Conservation (phyloP, 352 stramenopile species). For the Plasmopara muralis region DNA sequence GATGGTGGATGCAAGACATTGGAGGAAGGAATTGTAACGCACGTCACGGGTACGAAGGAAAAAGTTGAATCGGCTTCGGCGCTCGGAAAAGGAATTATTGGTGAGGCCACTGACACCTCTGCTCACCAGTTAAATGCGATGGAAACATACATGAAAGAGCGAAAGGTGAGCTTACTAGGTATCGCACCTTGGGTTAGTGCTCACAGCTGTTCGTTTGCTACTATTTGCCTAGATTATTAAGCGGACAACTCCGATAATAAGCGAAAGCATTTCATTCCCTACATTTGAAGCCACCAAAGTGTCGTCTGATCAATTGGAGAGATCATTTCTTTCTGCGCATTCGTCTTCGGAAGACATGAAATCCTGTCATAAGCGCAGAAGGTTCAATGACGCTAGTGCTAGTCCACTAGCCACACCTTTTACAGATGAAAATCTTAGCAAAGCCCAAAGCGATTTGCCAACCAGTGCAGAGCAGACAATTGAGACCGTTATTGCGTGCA, state of each 20-base stretch:
- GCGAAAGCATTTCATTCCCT: slow-evolving; percentile 26
- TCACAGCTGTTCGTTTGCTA: neutral
- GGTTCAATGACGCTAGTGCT: slow-evolving; percentile 11
- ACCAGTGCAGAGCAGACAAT: slow-evolving; percentile 1
- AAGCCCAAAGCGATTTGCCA: slow-evolving; percentile 4
- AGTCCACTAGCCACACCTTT: slow-evolving; percentile 3
- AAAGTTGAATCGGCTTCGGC: slow-evolving; percentile 22
- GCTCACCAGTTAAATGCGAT: slow-evolving; percentile 31
- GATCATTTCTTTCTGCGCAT: slow-evolving; percentile 1
- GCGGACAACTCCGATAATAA: slow-evolving; percentile 42
- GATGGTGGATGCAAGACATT: slow-evolving; percentile 20
- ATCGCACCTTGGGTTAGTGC: neutral
- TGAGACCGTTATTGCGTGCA: neutral
- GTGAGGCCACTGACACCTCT: slow-evolving; percentile 22
- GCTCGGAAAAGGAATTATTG: slow-evolving; percentile 23
- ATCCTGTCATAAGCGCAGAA: slow-evolving; percentile 17
- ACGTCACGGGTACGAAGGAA: slow-evolving; percentile 26
- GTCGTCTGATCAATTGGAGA: slow-evolving; percentile 4
- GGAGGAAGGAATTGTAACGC: slow-evolving; percentile 23
- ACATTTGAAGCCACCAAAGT: slow-evolving; percentile 37
- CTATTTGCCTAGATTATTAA: slow-evolving; percentile 29
- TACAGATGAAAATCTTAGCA: slow-evolving; percentile 1
- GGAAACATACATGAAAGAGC: slow-evolving; percentile 43
- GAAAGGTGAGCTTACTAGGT: slow-evolving; percentile 27
- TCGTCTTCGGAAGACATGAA: slow-evolving; percentile 2